Conservation (phyloP, 345 rosid genomes). For the Hibiscus trionum region DNA sequence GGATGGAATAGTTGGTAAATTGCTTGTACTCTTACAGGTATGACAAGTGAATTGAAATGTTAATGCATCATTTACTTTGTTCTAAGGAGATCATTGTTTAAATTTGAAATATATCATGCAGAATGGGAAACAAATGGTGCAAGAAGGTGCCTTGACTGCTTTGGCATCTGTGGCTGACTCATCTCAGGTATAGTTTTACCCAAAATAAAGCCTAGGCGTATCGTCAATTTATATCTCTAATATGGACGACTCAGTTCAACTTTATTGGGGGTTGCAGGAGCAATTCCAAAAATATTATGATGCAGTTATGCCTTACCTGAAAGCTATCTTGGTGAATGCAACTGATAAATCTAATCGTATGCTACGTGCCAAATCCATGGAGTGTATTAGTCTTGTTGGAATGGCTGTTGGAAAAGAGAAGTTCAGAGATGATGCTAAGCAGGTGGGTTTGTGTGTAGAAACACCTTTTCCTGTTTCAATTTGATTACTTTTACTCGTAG, state of each 20-base stretch:
- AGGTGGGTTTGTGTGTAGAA: constrained; percentile 47
- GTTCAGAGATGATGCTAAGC: constrained; percentile 92
- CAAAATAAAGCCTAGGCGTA: neutral
- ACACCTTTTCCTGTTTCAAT: neutral
- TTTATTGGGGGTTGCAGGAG: constrained; percentile 47
- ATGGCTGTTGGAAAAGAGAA: constrained; percentile 99
- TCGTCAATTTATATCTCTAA: neutral
- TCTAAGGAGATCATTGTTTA: neutral
- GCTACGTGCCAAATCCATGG: constrained; percentile 99
- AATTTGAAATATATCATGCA: constrained; percentile 20
- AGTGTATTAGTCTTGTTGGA: constrained; percentile 98
- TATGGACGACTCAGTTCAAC: constrained; percentile 7
- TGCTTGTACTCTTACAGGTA: constrained; percentile 94
- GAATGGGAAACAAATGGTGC: constrained; percentile 99
- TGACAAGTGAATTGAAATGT: neutral
- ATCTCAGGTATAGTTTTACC: constrained; percentile 59
- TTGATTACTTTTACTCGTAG: neutral
- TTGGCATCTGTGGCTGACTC: constrained; percentile 99
- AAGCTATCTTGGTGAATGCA: constrained; percentile 87
- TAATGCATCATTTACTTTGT: neutral
- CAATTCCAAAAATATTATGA: constrained; percentile 97
- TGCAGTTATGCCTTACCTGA: constrained; percentile 95
- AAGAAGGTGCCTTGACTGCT: constrained; percentile 99
- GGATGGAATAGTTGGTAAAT: constrained; percentile 89
- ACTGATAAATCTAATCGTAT: constrained; percentile 97